Base-by-base conservation (phyloP, 2,329 filamentous ascomycete species). In the Grosmannia huntii region DNA sequence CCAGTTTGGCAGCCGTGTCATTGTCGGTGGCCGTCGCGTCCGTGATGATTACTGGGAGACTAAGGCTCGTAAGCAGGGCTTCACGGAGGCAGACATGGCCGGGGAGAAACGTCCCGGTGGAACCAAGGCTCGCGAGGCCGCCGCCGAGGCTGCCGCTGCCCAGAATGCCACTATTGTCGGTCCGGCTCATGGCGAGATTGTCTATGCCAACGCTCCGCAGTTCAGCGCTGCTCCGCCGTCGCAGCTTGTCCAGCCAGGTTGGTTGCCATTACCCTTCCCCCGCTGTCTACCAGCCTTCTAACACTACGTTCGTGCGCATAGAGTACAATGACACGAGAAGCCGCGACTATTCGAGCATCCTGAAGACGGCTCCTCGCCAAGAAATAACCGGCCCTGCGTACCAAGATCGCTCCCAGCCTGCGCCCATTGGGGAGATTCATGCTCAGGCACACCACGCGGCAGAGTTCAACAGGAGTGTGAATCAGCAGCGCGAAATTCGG, bases 1-100 rank as follows among this genome's bases (percentile, higher is more conserved):
- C 50, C 94, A 99, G 70, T 99, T 99, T 71, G 94, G 94, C 54
- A 96, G 91, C 71, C 83, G 94, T 62, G 87, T 99, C 56, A 94
- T 99, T 63, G 84, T 88, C 41, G 89, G 91, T 66, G 94, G 94
- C 38, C 82, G 92, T 62, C 81, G 94, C 59, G 94, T 99, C 49
- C 86, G 94, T 55, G 94, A 99, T 72, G 94, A 99, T 70, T 99
- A 99, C 72, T 99, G 94, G 94, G 94, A 97, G 72, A 89, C 86
- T 68, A 97, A 97, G 73, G 94, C 94, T 9, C 82, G 88, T 53
- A 99, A 97, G 73, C 94, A 99, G 72, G 94, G 94, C 12, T 99
- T 99, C 69, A 99, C 94, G 1, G 94, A 99, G 70, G 90, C 95
- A 62, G 94, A 99, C 71, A 79, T 91, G 55, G 94, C 94, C 4